Base-by-base conservation (phyloP, 495 filamentous ascomycete genomes). In the Chlorociboria aeruginascens region DNA sequence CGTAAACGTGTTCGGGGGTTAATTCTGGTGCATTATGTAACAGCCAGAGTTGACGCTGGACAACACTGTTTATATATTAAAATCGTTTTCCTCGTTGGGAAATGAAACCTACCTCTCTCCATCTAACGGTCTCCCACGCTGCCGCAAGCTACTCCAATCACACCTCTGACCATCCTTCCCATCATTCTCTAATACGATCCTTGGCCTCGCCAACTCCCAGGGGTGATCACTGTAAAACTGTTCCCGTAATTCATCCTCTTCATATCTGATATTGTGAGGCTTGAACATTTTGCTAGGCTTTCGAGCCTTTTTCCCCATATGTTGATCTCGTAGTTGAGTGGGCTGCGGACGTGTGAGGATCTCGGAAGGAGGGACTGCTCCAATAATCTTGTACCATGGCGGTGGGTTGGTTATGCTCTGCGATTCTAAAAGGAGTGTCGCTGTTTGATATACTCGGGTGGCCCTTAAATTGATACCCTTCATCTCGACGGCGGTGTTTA, bases 141-240 rank as follows among this genome's bases (percentile, higher is more conserved):
- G 90, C 62, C 69, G 65, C 48, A 95, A 66, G 57, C 68, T 79
- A 52, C 81, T 82, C 85, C 92, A 98, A 64, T 97, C 75, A 48
- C 77, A 78, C 40, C 66, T 69, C 54, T 78, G 70, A 33, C 69
- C 73, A 62, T 98, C 92, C 60, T 78, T 83, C 25, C 92, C 92
- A 59, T 89, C 81, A 57, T 79, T 73, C 66, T 98, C 92, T 10
- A 95, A 67, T 25, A 98, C 64, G 51, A 95, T 72, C 54, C 81
- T 73, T 43, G 92, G 92, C 53, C 92, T 74, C 29, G 93, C 92
- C 58, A 98, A 70, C 63, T 98, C 92, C 92, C 92, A 98, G 4
- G 92, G 92, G 66, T 98, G 92, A 63, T 98, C 89, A 50, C 71
- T 72, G 69, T 83, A 97, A 69, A 97, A 98, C 28, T 82, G 68